Conservation (phyloP, 345 rosid genomes). For the Sisymbrium irio region DNA sequence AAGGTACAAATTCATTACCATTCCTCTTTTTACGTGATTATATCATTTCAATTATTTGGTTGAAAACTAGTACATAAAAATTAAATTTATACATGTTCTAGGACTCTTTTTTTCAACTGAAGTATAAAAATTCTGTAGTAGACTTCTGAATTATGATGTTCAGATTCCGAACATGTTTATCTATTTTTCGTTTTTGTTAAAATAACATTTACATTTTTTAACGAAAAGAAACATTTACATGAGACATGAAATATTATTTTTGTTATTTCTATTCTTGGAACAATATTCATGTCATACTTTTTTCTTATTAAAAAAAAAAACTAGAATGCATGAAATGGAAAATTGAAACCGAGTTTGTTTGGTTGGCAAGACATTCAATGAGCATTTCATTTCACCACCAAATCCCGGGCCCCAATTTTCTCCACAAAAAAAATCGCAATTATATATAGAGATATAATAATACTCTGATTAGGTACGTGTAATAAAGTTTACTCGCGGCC, state of each 20-base stretch:
- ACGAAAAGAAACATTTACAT: not conserved
- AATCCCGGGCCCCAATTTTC: conserved; percentile 26
- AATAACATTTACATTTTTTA: not conserved
- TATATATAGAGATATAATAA: not conserved
- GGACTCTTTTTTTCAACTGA: not conserved
- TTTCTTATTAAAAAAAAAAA: not conserved
- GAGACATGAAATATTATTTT: not conserved
- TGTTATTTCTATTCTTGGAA: not conserved
- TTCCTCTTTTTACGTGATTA: conserved; percentile 1
- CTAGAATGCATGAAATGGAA: not conserved
- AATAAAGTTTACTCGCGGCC: not conserved
- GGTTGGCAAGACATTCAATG: conserved; percentile 39
- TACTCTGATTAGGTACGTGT: conserved; percentile 2
- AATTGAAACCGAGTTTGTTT: conserved; percentile 27
- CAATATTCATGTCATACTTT: not conserved
- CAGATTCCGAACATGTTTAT: conserved; percentile 28
- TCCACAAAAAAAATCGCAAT: not conserved
- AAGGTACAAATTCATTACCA: not conserved
- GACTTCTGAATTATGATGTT: conserved; percentile 5
- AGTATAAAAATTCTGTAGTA: not conserved
- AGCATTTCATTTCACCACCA: conserved; percentile 30
- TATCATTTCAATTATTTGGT: not conserved
- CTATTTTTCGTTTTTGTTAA: conserved; percentile 9
- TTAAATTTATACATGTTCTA: not conserved
- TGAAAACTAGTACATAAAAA: not conserved